phyloP scores from a whole-genome alignment of 495 filamentous ascomycete species.

The Barbatosphaeria neglecta region DNA sequence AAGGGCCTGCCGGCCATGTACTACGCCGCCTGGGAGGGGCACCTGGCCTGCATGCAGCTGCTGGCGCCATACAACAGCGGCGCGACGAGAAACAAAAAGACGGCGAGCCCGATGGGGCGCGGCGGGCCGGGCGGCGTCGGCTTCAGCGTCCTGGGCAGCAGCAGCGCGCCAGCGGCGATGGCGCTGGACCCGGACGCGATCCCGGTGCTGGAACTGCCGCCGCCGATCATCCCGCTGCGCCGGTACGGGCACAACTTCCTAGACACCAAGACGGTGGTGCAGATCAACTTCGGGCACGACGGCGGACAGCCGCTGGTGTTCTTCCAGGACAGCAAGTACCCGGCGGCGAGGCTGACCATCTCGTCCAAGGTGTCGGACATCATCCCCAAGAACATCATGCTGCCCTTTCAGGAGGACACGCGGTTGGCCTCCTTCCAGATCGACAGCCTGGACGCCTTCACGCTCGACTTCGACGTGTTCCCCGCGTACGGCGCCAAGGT shows the following conservation, averaged over 20 bases:
- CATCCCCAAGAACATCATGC: constrained; percentile 86
- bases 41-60: constrained; percentile 85
- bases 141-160: constrained; percentile 28
- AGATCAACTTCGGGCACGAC: constrained; percentile 71
- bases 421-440: constrained; percentile 89
- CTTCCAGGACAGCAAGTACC: constrained; percentile 91
- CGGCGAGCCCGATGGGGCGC: constrained; percentile 16
- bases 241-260: constrained; percentile 97
- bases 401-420: constrained; percentile 92
- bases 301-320: constrained; percentile 66
- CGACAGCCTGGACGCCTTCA: constrained; percentile 82
- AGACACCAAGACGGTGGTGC: constrained; percentile 89
- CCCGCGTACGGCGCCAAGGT: constrained; percentile 95
- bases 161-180: constrained; percentile 48
- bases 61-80: constrained; percentile 47
- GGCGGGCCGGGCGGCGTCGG: constrained; percentile 16
- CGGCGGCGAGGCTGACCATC: constrained; percentile 87
- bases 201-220: constrained; percentile 81
- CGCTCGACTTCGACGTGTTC: constrained; percentile 95
- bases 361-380: constrained; percentile 92
- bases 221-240: constrained; percentile 87
- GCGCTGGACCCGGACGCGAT: constrained; percentile 74
- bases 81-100: too few relatives aligned
- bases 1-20: constrained; percentile 92
- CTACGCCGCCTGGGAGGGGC: constrained; percentile 97